phyloP scores from a whole-genome alignment of 345 rosid species.

The Eucalyptus tenuipes region DNA sequence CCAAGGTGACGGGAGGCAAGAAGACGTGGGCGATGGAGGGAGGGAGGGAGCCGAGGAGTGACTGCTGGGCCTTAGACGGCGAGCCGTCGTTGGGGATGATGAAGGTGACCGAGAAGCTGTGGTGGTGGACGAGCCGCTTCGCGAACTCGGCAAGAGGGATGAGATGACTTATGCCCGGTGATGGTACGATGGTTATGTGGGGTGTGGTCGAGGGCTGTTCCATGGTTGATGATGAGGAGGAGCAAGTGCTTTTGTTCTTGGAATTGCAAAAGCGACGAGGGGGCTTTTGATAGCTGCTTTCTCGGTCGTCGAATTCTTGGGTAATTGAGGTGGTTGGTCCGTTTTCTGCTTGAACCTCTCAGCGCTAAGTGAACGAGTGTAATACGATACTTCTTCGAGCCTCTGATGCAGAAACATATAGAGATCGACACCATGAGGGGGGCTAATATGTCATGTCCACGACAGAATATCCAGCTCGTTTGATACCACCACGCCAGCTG shows the following conservation, averaged over 20 bases:
- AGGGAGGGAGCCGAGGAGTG: slow-evolving; percentile 38
- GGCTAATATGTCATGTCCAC: background rate
- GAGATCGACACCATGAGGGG: background rate
- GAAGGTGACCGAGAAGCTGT: slow-evolving; percentile 31
- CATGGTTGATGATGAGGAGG: background rate
- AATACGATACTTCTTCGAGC: background rate
- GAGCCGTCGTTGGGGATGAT: slow-evolving; percentile 33
- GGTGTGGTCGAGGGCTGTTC: slow-evolving; percentile 11
- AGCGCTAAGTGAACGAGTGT: background rate
- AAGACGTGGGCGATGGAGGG: slow-evolving; percentile 21
- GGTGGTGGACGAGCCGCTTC: slow-evolving; percentile 27
- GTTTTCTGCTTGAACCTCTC: background rate
- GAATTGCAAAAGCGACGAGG: background rate
- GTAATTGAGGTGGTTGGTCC: background rate
- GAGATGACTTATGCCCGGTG: slow-evolving; percentile 82
- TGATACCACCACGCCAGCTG: too few relatives aligned
- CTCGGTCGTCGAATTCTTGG: background rate
- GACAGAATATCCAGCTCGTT: too few relatives aligned
- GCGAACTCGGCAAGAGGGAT: slow-evolving; percentile 64
- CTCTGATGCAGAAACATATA: background rate
- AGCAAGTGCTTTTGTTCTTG: background rate
- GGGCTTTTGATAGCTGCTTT: background rate
- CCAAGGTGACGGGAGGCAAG: slow-evolving; percentile 37
- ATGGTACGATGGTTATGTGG: slow-evolving; percentile 39
- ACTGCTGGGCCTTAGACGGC: slow-evolving; percentile 28